Percentiles rank a stretch among this genome's conserved stretches.
These are phyloP conservation scores for Geotrichum siamense DNA, from an alignment of 1,139 yeast species.

Conservation along the genomic window DNA sequence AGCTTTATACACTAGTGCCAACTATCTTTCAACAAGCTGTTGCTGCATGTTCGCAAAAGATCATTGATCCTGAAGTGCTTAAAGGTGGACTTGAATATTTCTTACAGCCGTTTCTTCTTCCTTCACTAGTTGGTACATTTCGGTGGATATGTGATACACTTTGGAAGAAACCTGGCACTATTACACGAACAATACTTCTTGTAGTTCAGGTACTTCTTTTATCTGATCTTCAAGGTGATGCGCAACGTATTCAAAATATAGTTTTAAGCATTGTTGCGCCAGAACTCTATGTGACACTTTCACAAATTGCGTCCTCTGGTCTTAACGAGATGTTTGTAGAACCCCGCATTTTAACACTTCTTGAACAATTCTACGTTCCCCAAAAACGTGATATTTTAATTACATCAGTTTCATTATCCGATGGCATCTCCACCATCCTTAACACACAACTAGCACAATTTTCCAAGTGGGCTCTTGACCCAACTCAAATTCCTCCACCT, in stretches of 20 bases:
- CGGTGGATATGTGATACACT: constrained; percentile 36
- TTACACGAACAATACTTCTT: constrained; percentile 29
- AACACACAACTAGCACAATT: background rate
- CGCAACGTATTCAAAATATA: constrained; percentile 35
- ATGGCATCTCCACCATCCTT: background rate
- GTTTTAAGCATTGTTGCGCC: constrained; percentile 32
- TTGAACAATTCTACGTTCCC: constrained; percentile 13
- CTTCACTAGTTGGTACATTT: constrained; percentile 42
- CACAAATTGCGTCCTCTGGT: constrained; percentile 18
- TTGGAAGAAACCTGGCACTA: constrained; percentile 33
- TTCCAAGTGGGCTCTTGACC: background rate
- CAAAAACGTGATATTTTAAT: constrained; percentile 4
- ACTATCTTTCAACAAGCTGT: constrained; percentile 67
- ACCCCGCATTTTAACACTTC: constrained; percentile 13
- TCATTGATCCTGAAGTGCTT: constrained; percentile 45
- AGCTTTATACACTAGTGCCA: constrained; percentile 63
- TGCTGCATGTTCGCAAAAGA: constrained; percentile 49
- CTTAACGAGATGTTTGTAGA: constrained; percentile 15
- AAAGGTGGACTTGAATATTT: constrained; percentile 60
- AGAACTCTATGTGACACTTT: constrained; percentile 24
- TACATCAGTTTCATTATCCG: background rate
- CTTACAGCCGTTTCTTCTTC: constrained; percentile 51
- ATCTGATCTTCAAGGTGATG: constrained; percentile 36
- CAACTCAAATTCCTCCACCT: constrained; percentile 1
- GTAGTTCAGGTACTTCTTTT: constrained; percentile 33